Conservation (phyloP, 2,329 filamentous ascomycete species). For the Clarireedia hainanense region DNA sequence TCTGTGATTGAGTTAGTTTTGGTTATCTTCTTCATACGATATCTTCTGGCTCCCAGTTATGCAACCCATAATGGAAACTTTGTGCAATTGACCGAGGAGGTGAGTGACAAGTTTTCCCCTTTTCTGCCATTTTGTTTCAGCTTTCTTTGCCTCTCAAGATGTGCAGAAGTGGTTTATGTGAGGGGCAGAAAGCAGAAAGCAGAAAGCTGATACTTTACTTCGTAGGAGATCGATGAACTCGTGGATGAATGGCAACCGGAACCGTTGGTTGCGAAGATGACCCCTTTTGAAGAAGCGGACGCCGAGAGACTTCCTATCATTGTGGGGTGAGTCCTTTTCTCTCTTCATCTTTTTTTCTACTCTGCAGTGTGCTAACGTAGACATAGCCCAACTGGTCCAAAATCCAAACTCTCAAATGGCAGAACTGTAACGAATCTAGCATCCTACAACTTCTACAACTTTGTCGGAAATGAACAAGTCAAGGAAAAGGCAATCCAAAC, state of each 20-base stretch:
- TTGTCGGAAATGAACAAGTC: constrained; percentile 83
- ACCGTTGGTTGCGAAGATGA: constrained; percentile 71
- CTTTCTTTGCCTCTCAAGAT: too few relatives aligned
- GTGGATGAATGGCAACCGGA: constrained; percentile 96
- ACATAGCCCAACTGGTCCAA: constrained; percentile 76
- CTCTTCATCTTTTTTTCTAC: neutral
- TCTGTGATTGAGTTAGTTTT: constrained; percentile 89
- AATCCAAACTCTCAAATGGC: constrained; percentile 80
- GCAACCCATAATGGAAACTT: constrained; percentile 85
- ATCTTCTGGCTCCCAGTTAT: constrained; percentile 86
- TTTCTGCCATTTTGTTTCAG: too few relatives aligned
- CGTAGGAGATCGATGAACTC: constrained; percentile 84
- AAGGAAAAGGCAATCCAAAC: constrained; percentile 95
- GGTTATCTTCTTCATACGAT: constrained; percentile 91
- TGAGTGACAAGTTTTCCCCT: constrained; percentile 22
- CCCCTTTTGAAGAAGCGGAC: constrained; percentile 69
- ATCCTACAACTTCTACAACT: constrained; percentile 96
- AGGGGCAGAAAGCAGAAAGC: too few relatives aligned
- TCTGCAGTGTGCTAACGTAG: constrained; percentile 6
- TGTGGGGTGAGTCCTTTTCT: constrained; percentile 58
- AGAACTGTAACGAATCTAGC: constrained; percentile 89
- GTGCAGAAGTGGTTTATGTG: too few relatives aligned
- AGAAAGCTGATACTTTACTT: constrained; percentile 1
- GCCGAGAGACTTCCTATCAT: constrained; percentile 81
- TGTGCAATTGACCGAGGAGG: constrained; percentile 80